These are phyloP conservation scores for Xylaria palmicola DNA, from an alignment of 495 filamentous ascomycete genomes.

Conservation along the genomic window DNA sequence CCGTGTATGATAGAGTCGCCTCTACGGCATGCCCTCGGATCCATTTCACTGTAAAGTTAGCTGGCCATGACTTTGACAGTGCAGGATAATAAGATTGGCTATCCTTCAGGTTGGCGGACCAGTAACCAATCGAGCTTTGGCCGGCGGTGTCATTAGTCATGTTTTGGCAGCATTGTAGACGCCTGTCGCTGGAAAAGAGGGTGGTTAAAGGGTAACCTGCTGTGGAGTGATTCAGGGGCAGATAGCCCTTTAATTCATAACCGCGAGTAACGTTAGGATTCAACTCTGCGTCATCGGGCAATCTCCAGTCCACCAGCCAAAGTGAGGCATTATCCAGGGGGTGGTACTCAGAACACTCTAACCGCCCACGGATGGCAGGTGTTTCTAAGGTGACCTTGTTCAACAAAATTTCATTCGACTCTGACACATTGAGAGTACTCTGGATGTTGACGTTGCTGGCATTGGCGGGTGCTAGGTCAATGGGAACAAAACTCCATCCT, in stretches of 20 bases:
- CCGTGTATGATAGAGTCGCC: background rate
- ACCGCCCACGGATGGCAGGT: conserved; percentile 28
- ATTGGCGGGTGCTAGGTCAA: conserved; percentile 4
- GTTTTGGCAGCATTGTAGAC: conserved; percentile 35
- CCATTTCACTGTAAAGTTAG: conserved; percentile 40
- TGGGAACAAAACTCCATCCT: conserved; percentile 38
- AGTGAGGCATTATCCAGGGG: conserved; percentile 18
- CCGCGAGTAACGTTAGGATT: background rate
- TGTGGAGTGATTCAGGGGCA: too few relatives aligned
- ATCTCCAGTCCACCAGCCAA: conserved; percentile 26
- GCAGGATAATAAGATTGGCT: conserved; percentile 31
- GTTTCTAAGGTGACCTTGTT: conserved; percentile 32
- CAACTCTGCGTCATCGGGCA: background rate
- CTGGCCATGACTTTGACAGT: conserved; percentile 25
- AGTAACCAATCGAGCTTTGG: background rate
- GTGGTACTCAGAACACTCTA: conserved; percentile 30
- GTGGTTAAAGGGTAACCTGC: background rate
- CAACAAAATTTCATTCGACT: background rate
- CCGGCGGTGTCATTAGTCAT: conserved; percentile 17
- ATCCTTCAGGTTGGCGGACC: background rate
- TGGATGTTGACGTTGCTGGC: background rate
- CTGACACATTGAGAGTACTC: background rate
- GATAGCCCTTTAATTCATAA: background rate
- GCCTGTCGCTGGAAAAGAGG: conserved; percentile 23
- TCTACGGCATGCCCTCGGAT: conserved; percentile 26